phyloP scores from a whole-genome alignment of 306 rosid species.

The Medicago ruthenica region DNA sequence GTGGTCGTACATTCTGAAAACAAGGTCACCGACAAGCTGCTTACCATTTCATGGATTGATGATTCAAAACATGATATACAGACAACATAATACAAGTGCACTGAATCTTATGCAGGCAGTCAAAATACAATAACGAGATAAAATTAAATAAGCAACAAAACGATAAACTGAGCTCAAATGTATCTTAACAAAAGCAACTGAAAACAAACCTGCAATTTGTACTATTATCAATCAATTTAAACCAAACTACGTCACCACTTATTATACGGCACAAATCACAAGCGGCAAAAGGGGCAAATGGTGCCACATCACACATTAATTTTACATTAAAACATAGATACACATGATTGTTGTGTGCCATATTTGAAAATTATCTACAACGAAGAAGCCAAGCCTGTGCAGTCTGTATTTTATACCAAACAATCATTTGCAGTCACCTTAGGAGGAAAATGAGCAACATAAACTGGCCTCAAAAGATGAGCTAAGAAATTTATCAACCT shows the following conservation, averaged over 20 bases:
- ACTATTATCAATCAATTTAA: constrained; percentile 49
- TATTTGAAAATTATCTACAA: constrained; percentile 79
- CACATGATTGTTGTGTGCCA: constrained; percentile 58
- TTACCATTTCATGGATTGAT: constrained; percentile 43
- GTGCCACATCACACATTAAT: constrained; percentile 58
- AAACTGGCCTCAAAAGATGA: constrained; percentile 58
- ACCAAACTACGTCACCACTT: constrained; percentile 51
- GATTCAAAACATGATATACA: constrained; percentile 39
- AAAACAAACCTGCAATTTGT: constrained; percentile 51
- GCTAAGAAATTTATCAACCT: constrained; percentile 54
- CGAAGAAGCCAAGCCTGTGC: constrained; percentile 64
- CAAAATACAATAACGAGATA: constrained; percentile 4
- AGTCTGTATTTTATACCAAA: constrained; percentile 62
- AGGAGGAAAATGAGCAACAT: constrained; percentile 50
- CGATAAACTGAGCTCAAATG: constrained; percentile 42
- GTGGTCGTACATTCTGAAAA: constrained; percentile 31
- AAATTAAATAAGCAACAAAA: constrained; percentile 26
- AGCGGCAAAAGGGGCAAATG: constrained; percentile 47
- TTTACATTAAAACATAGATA: constrained; percentile 67
- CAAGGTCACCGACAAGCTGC: constrained; percentile 45
- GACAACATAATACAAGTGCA: constrained; percentile 15
- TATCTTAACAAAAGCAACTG: constrained; percentile 28
- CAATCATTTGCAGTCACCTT: constrained; percentile 68
- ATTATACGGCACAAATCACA: constrained; percentile 51
- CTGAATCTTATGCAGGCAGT: constrained; percentile 18